phyloP scores from a whole-genome alignment of 2,329 filamentous ascomycete genomes.

The Truncatella angustata region DNA sequence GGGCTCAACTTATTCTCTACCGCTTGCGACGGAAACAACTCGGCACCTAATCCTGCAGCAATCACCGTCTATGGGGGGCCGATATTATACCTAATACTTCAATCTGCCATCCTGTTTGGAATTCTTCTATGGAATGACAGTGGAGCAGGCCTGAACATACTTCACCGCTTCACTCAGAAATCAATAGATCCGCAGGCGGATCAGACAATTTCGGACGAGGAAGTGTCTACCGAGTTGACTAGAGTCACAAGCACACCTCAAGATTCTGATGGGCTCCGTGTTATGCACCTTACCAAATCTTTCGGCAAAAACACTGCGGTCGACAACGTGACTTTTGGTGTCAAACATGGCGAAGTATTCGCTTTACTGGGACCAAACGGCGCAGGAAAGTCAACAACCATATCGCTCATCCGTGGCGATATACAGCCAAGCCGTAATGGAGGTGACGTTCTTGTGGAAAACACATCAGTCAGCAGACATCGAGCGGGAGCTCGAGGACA shows the following conservation, averaged over 20 bases:
- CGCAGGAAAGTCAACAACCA: conserved; percentile 87
- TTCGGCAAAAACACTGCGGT: conserved; percentile 78
- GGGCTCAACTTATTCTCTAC: conserved; percentile 81
- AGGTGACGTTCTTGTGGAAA: conserved; percentile 81
- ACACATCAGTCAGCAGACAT: conserved; percentile 69
- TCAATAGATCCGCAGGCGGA: conserved; percentile 26
- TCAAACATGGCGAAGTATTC: conserved; percentile 79
- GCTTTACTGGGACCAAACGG: conserved; percentile 88
- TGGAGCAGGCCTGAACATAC: conserved; percentile 58
- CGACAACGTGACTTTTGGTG: conserved; percentile 83
- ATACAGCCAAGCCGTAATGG: conserved; percentile 66
- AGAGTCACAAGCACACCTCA: conserved; percentile 55
- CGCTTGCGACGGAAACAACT: conserved; percentile 63
- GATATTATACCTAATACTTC: conserved; percentile 77
- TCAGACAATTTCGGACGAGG: conserved; percentile 45
- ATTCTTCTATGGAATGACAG: conserved; percentile 79
- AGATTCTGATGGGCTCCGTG: conserved; percentile 66
- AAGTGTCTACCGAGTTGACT: conserved; percentile 63
- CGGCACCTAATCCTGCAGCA: conserved; percentile 67
- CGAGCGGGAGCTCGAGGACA: conserved; percentile 71
- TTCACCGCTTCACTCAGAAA: conserved; percentile 33
- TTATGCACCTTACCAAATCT: conserved; percentile 75
- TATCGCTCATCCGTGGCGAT: conserved; percentile 87
- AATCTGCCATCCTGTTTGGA: conserved; percentile 68
- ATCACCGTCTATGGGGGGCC: conserved; percentile 78